Evolutionary conservation across 306 rosid species (phyloP).

Genomic region (Medicago lupulina): DNA sequence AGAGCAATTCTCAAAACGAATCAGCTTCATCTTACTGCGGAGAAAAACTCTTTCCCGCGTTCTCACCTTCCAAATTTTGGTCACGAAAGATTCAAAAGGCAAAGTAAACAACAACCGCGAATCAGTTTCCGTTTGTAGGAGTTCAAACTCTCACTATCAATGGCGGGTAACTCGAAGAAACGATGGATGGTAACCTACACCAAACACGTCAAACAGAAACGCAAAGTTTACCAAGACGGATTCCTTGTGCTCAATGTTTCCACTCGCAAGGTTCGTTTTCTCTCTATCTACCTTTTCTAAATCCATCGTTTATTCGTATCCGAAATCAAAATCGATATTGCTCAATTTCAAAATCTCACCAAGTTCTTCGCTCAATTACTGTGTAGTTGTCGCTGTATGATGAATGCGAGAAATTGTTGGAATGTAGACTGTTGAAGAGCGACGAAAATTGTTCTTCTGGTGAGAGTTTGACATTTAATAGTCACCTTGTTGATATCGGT

Average conservation of each 20-base stretch:
- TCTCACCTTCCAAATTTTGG: not conserved
- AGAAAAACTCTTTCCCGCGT: slow-evolving; percentile 38
- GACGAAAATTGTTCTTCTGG: slow-evolving; percentile 65
- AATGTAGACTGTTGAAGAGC: slow-evolving; percentile 67
- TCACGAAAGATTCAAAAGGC: slow-evolving; percentile 13
- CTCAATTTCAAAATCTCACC: slow-evolving; percentile 1
- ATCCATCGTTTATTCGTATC: not conserved
- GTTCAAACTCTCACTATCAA: slow-evolving; percentile 13
- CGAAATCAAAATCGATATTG: not conserved
- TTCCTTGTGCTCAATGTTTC: slow-evolving; percentile 63
- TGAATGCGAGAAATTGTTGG: slow-evolving; percentile 70
- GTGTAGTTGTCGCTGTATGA: slow-evolving; percentile 68
- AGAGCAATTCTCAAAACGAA: too few species aligned
- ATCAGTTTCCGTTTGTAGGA: not conserved
- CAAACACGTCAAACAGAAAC: slow-evolving; percentile 79
- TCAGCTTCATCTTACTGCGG: too few species aligned
- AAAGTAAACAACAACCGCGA: not conserved
- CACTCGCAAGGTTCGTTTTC: slow-evolving; percentile 62
- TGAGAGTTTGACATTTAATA: slow-evolving; percentile 47
- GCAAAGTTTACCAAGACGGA: slow-evolving; percentile 83
- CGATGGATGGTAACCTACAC: slow-evolving; percentile 86
- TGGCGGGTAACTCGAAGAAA: slow-evolving; percentile 62
- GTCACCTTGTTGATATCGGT: slow-evolving; percentile 62
- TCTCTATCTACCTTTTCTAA: not conserved
- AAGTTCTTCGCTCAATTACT: slow-evolving; percentile 9